These are phyloP conservation scores for Pichia sp. DNA, from an alignment of 1,139 yeast species.

Conservation along the genomic window DNA sequence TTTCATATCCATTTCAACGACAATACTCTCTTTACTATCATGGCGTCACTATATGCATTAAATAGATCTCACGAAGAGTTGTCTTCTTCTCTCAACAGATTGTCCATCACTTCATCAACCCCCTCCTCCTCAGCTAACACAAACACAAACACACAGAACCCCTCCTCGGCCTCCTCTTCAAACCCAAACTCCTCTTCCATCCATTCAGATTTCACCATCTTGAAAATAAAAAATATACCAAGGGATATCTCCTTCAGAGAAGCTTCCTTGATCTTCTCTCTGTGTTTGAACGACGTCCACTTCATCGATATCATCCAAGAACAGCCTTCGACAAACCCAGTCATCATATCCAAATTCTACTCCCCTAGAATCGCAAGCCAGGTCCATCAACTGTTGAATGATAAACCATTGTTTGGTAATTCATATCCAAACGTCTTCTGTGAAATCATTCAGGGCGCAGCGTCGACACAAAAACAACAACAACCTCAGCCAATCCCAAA, in stretches of 20 bases:
- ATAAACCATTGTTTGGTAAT: conserved; percentile 61
- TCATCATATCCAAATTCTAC: conserved; percentile 63
- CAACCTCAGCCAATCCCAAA: neutral
- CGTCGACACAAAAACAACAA: neutral
- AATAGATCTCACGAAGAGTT: conserved; percentile 18
- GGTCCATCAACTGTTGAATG: conserved; percentile 70
- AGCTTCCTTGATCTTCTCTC: conserved; percentile 71
- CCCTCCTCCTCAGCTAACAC: too few relatives aligned
- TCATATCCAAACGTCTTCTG: conserved; percentile 47
- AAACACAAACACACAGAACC: conserved; percentile 23
- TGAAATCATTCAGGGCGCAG: conserved; percentile 12
- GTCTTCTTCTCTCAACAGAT: conserved; percentile 22
- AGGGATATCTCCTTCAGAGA: conserved; percentile 73
- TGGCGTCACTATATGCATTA: conserved; percentile 11
- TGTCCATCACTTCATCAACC: conserved; percentile 35
- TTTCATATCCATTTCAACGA: neutral
- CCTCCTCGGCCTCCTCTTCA: conserved; percentile 16
- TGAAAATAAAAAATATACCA: conserved; percentile 63
- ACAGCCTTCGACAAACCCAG: conserved; percentile 28
- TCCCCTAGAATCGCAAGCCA: conserved; percentile 64
- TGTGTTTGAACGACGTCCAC: conserved; percentile 67
- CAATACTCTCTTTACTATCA: too few relatives aligned
- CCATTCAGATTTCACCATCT: conserved; percentile 15
- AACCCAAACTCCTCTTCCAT: conserved; percentile 14
- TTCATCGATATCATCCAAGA: conserved; percentile 55